These are phyloP conservation scores for Neocucurbitaria cava DNA, from an alignment of 2,329 filamentous ascomycete species.

Conservation along the genomic window DNA sequence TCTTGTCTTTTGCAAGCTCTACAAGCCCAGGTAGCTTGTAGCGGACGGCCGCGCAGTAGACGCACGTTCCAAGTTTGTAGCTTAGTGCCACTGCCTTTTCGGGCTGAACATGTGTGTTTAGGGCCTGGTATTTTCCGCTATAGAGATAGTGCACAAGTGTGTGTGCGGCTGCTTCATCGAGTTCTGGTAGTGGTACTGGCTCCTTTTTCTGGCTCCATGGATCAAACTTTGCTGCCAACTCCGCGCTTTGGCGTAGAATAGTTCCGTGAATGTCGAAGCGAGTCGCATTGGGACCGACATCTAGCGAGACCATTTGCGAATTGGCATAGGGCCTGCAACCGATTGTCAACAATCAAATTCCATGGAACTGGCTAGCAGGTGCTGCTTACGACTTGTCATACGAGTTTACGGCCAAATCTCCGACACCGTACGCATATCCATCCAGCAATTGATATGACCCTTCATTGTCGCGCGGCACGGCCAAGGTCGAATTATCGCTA, in stretches of 20 bases:
- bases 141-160: slow-evolving; percentile 36
- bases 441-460: slow-evolving; percentile 7
- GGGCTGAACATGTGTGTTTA: slow-evolving; percentile 2
- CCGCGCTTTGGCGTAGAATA: slow-evolving; percentile 30
- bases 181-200: slow-evolving; percentile 27
- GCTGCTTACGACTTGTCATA: slow-evolving; percentile 25
- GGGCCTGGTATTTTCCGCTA: slow-evolving; percentile 27
- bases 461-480: slow-evolving; percentile 10
- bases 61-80: slow-evolving; percentile 30
- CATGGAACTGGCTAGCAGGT: neutral
- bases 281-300: slow-evolving; percentile 24
- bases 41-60: slow-evolving; percentile 36
- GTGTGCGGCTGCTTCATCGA: slow-evolving; percentile 33
- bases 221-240: slow-evolving; percentile 21
- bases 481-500: slow-evolving; percentile 19
- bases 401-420: slow-evolving; percentile 4
- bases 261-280: slow-evolving; percentile 34
- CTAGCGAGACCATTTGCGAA: slow-evolving; percentile 23
- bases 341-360: neutral
- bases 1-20: slow-evolving; percentile 30
- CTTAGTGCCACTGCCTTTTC: slow-evolving; percentile 6
- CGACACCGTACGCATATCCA: slow-evolving; percentile 3
- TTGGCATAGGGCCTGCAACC: slow-evolving; percentile 27
- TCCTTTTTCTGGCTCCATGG: slow-evolving; percentile 17
- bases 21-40: slow-evolving; percentile 35